These are phyloP conservation scores for Linnemannia elongata DNA, from an alignment of 192 early-diverging fungal genomes.

Conservation along the genomic window DNA sequence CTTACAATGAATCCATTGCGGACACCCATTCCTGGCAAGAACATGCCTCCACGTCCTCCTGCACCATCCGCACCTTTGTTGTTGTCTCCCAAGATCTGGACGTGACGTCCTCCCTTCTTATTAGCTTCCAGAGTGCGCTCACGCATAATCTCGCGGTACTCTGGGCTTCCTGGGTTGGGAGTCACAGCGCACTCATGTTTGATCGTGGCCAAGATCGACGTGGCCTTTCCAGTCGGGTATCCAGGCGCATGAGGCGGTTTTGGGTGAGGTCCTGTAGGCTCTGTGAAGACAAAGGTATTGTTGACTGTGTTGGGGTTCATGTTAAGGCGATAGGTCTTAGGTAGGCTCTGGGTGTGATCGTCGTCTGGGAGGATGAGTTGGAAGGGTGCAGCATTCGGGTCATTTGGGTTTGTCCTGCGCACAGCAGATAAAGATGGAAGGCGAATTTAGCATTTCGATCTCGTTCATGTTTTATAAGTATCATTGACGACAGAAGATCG, in stretches of 20 bases:
- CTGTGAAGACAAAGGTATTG: conserved; percentile 87
- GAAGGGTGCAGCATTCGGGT: conserved; percentile 65
- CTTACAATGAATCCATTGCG: conserved; percentile 62
- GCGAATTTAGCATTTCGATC: neutral
- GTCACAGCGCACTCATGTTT: conserved; percentile 81
- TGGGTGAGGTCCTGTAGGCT: conserved; percentile 59
- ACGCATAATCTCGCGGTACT: conserved; percentile 78
- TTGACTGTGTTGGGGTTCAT: conserved; percentile 76
- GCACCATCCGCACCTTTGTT: conserved; percentile 59
- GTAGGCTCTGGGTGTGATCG: conserved; percentile 71
- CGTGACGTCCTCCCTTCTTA: conserved; percentile 62
- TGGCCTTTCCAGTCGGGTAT: conserved; percentile 63
- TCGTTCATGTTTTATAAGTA: neutral
- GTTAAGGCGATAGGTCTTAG: conserved; percentile 87
- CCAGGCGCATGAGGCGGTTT: conserved; percentile 34
- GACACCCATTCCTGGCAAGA: conserved; percentile 52
- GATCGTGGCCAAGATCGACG: conserved; percentile 73
- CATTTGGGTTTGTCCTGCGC: conserved; percentile 43
- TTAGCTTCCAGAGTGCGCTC: conserved; percentile 72
- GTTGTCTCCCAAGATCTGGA: conserved; percentile 60
- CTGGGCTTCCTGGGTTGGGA: conserved; percentile 66
- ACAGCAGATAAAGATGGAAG: neutral
- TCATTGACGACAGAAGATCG: neutral
- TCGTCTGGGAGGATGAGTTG: conserved; percentile 79
- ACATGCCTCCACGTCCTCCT: conserved; percentile 59